phyloP scores from a whole-genome alignment of 306 rosid genomes.

The Astragalus glycyphyllos region DNA sequence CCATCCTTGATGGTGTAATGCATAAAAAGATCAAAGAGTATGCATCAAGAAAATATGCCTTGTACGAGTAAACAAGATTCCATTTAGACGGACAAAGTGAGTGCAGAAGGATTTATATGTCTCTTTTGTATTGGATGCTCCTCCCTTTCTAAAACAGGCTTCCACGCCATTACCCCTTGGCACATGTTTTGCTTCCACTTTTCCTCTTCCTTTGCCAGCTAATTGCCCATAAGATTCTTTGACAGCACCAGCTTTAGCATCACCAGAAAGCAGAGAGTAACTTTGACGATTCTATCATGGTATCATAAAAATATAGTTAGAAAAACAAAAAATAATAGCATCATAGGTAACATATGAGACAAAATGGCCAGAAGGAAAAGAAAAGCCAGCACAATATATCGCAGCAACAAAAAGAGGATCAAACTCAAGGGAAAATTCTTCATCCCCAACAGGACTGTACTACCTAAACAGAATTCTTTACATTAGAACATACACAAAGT shows the following conservation, averaged over 20 bases:
- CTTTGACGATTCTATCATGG: conserved; percentile 85
- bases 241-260: conserved; percentile 53
- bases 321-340: not conserved
- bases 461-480: conserved; percentile 21
- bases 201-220: conserved; percentile 72
- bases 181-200: conserved; percentile 58
- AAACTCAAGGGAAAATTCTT: conserved; percentile 21
- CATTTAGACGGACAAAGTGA: conserved; percentile 88
- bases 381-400: conserved; percentile 1
- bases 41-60: conserved; percentile 55
- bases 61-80: conserved; percentile 90
- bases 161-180: conserved; percentile 54
- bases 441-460: not conserved
- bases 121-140: conserved; percentile 52
- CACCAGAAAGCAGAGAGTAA: conserved; percentile 73
- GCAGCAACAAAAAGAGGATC: conserved; percentile 18
- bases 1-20: not conserved
- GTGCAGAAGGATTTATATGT: conserved; percentile 69
- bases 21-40: conserved; percentile 7
- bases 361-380: not conserved
- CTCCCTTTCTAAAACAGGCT: conserved; percentile 55
- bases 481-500: not conserved
- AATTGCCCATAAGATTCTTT: conserved; percentile 64
- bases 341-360: conserved; percentile 9
- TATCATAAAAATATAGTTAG: conserved; percentile 17